These are phyloP conservation scores for Schizochytrium sp. DNA, from an alignment of 108 stramenopile genomes.

Conservation along the genomic window DNA sequence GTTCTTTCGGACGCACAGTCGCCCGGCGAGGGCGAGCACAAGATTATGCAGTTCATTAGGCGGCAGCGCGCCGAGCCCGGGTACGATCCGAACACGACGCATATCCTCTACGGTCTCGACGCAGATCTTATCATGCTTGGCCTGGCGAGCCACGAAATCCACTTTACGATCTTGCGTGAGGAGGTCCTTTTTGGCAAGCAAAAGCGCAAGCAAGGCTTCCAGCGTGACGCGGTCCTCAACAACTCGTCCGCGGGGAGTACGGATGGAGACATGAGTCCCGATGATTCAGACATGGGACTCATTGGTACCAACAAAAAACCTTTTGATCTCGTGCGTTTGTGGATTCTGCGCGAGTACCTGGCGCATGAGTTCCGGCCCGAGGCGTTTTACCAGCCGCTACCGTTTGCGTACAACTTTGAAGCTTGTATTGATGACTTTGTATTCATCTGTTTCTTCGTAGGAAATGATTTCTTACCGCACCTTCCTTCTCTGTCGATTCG, in stretches of 20 bases:
- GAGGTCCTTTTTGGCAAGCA: slow-evolving; percentile 52
- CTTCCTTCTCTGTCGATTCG: slow-evolving; percentile 88
- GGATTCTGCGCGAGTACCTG: slow-evolving; percentile 88
- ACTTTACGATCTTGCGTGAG: slow-evolving; percentile 92
- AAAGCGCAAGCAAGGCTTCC: not conserved
- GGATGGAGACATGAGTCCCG: slow-evolving; percentile 46
- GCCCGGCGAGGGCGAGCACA: slow-evolving; percentile 91
- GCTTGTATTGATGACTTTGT: slow-evolving; percentile 93
- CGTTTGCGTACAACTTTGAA: slow-evolving; percentile 67
- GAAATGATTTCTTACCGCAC: slow-evolving; percentile 68
- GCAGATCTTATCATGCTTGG: slow-evolving; percentile 99
- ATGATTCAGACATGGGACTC: slow-evolving; percentile 37
- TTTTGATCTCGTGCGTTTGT: slow-evolving; percentile 66
- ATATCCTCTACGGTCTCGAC: slow-evolving; percentile 93
- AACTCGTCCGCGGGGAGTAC: not conserved
- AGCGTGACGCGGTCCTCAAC: slow-evolving; percentile 26
- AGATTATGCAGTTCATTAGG: slow-evolving; percentile 96
- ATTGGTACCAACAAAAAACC: slow-evolving; percentile 65
- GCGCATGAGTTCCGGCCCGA: slow-evolving; percentile 65
- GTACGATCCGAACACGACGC: slow-evolving; percentile 86
- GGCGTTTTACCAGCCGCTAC: slow-evolving; percentile 42
- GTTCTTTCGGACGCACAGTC: slow-evolving; percentile 86
- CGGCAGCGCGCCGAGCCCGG: slow-evolving; percentile 79
- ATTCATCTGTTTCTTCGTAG: slow-evolving; percentile 58
- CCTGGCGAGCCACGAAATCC: slow-evolving; percentile 92